Percentiles rank a stretch among this genome's conserved stretches.
phyloP scores from a whole-genome alignment of 2,329 filamentous ascomycete species.

The Fusarium begoniae region DNA sequence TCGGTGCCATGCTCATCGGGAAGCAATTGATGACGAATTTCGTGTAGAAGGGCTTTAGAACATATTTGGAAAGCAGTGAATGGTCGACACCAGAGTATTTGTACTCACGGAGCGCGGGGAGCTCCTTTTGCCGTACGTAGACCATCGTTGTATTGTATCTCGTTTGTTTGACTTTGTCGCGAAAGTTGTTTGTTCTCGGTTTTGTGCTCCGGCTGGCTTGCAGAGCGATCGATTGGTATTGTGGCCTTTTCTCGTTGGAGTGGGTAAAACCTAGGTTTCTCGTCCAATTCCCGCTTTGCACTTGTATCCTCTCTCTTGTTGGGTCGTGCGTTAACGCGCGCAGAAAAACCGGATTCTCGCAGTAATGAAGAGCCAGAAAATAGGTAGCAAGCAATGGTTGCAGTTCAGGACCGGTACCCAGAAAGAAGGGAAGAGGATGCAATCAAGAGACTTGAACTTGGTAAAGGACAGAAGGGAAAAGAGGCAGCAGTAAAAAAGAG shows the following conservation, averaged over 20 bases:
- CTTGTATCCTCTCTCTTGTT: constrained; percentile 7
- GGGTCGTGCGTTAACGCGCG: background rate
- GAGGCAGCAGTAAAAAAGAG: constrained; percentile 32
- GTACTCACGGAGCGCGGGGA: constrained; percentile 90
- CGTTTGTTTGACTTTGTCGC: background rate
- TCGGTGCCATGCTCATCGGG: constrained; percentile 92
- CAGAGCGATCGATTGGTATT: constrained; percentile 15
- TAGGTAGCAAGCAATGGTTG: background rate
- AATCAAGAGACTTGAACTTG: constrained; percentile 4
- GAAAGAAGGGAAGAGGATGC: background rate
- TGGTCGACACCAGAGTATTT: constrained; percentile 94
- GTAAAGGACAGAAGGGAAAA: constrained; percentile 26
- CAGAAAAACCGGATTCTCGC: background rate
- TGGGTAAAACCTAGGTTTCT: constrained; percentile 26
- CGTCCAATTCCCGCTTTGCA: constrained; percentile 17
- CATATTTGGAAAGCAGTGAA: constrained; percentile 88
- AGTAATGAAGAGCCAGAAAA: background rate
- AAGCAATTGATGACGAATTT: constrained; percentile 94
- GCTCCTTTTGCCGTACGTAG: constrained; percentile 91
- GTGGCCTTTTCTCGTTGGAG: constrained; percentile 28
- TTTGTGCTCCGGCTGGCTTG: constrained; percentile 4
- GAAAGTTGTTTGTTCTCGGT: background rate
- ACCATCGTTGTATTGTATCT: constrained; percentile 70
- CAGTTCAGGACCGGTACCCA: background rate
- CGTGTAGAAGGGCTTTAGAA: constrained; percentile 97